Evolutionary conservation across 208 protist species (phyloP).

Genomic region (Herpetomonas muscarum): DNA sequence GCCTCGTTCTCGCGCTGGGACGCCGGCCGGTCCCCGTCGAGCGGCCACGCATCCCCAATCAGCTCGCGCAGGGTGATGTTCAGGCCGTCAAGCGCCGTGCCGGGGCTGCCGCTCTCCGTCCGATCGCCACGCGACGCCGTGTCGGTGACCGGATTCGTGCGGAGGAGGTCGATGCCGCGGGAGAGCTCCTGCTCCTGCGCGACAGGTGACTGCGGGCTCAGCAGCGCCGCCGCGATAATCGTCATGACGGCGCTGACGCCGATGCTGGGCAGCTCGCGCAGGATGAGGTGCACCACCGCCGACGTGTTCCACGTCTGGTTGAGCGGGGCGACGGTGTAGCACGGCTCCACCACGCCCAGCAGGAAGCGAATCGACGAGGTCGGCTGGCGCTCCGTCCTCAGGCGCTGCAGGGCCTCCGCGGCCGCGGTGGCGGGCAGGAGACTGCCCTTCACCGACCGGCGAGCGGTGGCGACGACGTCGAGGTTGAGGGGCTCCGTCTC

Average conservation of each 20-base stretch:
- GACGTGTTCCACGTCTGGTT: conserved; percentile 66
- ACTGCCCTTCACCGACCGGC: background rate
- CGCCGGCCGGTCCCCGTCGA: no score
- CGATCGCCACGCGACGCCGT: background rate
- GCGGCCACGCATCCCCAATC: no score
- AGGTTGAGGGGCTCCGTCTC: conserved; percentile 6
- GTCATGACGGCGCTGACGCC: conserved; percentile 15
- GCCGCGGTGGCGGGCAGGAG: background rate
- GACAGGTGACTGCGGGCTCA: conserved; percentile 37
- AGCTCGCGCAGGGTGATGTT: no score
- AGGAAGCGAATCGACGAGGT: conserved; percentile 21
- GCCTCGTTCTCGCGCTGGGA: no score
- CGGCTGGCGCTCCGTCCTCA: background rate
- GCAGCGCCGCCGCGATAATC: conserved; percentile 47
- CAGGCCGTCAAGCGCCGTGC: no score
- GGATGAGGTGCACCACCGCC: conserved; percentile 50
- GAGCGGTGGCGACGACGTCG: background rate
- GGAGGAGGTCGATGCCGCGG: conserved; percentile 21
- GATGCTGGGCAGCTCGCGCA: conserved; percentile 21
- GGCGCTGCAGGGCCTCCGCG: background rate
- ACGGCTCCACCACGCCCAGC: conserved; percentile 39
- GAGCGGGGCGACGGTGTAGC: conserved; percentile 56
- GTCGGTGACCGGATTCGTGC: no score
- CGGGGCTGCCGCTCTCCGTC: no score
- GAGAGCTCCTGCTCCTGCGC: conserved; percentile 28